A percentile compares a stretch with the other conserved stretches of the same genome.
phyloP scores from a whole-genome alignment of 768 basidiomycete species.

The Roridomyces roridus region DNA sequence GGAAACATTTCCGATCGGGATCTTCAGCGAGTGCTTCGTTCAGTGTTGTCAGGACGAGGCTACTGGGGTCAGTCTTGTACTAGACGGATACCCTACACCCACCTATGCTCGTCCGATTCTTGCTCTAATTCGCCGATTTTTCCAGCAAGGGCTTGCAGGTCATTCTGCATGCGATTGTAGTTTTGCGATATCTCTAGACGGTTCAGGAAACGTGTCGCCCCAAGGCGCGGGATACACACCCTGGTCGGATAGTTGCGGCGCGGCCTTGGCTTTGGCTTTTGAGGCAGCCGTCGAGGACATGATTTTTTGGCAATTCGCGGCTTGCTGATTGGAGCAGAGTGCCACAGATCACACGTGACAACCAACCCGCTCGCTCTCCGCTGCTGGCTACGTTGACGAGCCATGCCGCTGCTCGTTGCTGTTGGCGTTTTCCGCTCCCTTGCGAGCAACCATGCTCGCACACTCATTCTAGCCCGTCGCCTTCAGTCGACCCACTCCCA shows the following conservation, averaged over 20 bases:
- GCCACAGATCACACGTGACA: constrained; percentile 43
- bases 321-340: constrained; percentile 27
- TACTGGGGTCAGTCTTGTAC: constrained; percentile 35
- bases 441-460: constrained; percentile 28
- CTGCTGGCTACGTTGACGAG: constrained; percentile 44
- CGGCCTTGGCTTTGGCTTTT: constrained; percentile 65
- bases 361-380: constrained; percentile 38
- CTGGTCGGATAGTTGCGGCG: constrained; percentile 65
- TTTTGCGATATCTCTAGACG: constrained; percentile 81
- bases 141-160: constrained; percentile 87
- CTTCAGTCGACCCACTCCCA: constrained; percentile 50
- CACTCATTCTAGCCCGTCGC: constrained; percentile 47
- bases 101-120: constrained; percentile 96
- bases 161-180: constrained; percentile 83
- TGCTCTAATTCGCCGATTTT: constrained; percentile 97
- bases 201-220: constrained; percentile 37
- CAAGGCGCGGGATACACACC: constrained; percentile 51
- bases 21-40: constrained; percentile 83
- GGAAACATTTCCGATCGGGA: constrained; percentile 94
- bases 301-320: constrained; percentile 17
- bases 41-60: constrained; percentile 88
- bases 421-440: constrained; percentile 24
- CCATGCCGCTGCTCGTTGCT: constrained; percentile 34
- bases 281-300: constrained; percentile 57
- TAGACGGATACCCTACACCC: constrained; percentile 34